Conservation (phyloP, 192 early-diverging fungal genomes). For the Powellomyces hirtus region DNA sequence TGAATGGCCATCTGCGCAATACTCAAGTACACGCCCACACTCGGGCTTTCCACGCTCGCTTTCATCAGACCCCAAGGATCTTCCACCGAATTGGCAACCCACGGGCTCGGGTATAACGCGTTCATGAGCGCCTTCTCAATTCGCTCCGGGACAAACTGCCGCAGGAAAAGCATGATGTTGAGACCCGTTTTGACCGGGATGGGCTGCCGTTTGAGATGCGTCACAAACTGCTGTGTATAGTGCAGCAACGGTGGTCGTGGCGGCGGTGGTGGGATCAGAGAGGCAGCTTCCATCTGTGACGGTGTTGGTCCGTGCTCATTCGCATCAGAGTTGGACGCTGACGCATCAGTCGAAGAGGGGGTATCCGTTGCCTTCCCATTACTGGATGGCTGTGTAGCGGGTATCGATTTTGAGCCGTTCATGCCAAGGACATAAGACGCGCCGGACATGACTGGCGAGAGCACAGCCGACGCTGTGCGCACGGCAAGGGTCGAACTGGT, state of each 20-base stretch:
- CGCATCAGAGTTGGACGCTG: not conserved
- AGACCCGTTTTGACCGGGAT: slow-evolving; percentile 36
- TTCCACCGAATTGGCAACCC: slow-evolving; percentile 44
- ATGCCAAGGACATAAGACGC: slow-evolving; percentile 10
- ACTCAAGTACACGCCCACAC: slow-evolving; percentile 37
- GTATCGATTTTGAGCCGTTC: not conserved
- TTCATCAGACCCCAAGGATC: slow-evolving; percentile 38
- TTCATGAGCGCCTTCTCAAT: slow-evolving; percentile 42
- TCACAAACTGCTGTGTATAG: slow-evolving; percentile 19
- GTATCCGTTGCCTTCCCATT: not conserved
- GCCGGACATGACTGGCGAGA: slow-evolving; percentile 23
- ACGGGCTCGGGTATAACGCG: slow-evolving; percentile 38
- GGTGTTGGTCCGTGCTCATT: not conserved
- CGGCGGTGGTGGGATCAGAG: not conserved
- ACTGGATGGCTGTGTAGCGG: not conserved
- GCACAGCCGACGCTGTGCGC: slow-evolving; percentile 24
- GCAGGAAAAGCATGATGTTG: slow-evolving; percentile 22
- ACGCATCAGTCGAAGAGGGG: not conserved
- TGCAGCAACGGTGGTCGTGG: not conserved
- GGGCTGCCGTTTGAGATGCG: slow-evolving; percentile 35
- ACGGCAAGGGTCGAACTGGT: slow-evolving; percentile 20
- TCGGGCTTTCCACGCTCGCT: slow-evolving; percentile 38
- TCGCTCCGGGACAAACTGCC: slow-evolving; percentile 35
- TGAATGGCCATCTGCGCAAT: slow-evolving; percentile 38
- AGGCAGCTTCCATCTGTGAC: not conserved